Evolutionary conservation across 805 yeast species (phyloP).

Genomic region (Wickerhamiella shivajii): DNA sequence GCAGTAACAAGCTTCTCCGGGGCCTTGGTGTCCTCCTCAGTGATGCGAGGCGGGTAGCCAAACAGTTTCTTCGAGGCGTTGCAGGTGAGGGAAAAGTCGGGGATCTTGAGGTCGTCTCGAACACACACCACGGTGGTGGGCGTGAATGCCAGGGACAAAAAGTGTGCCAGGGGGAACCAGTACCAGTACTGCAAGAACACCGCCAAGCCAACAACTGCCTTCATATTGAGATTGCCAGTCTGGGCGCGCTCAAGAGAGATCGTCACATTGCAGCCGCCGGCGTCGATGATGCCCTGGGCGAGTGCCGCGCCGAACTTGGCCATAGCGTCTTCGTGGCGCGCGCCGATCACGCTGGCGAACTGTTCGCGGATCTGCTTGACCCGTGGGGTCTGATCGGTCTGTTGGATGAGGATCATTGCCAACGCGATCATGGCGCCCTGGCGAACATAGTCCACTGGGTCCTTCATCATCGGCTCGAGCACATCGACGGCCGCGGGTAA

Average conservation of each 20-base stretch:
- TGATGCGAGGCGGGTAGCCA: slow-evolving; percentile 79
- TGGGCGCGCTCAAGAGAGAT: slow-evolving; percentile 77
- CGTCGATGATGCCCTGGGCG: slow-evolving; percentile 95
- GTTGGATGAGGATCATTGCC: slow-evolving; percentile 78
- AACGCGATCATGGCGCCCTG: slow-evolving; percentile 93
- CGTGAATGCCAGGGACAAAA: slow-evolving; percentile 76
- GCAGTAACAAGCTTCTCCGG: slow-evolving; percentile 88
- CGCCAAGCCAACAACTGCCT: slow-evolving; percentile 83
- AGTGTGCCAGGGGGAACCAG: slow-evolving; percentile 96
- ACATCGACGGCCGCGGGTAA: slow-evolving; percentile 79
- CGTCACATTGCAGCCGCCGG: slow-evolving; percentile 97
- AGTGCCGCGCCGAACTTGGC: slow-evolving; percentile 96
- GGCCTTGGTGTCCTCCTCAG: slow-evolving; percentile 62
- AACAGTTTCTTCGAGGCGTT: slow-evolving; percentile 67
- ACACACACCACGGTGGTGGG: slow-evolving; percentile 88
- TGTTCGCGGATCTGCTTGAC: slow-evolving; percentile 63
- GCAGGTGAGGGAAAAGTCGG: slow-evolving; percentile 67
- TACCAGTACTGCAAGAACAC: slow-evolving; percentile 92
- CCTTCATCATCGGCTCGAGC: slow-evolving; percentile 81
- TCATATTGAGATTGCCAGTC: slow-evolving; percentile 78
- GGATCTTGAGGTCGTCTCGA: slow-evolving; percentile 69
- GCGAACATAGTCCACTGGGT: slow-evolving; percentile 91
- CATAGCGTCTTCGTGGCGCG: slow-evolving; percentile 89
- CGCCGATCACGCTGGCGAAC: slow-evolving; percentile 59
- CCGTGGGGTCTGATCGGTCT: slow-evolving; percentile 76